Evolutionary conservation across 1,284 basidiomycete genomes (phyloP), one percentile per base, ranked within the genome.

Genomic region (Cutaneotrichosporon cutaneum): DNA sequence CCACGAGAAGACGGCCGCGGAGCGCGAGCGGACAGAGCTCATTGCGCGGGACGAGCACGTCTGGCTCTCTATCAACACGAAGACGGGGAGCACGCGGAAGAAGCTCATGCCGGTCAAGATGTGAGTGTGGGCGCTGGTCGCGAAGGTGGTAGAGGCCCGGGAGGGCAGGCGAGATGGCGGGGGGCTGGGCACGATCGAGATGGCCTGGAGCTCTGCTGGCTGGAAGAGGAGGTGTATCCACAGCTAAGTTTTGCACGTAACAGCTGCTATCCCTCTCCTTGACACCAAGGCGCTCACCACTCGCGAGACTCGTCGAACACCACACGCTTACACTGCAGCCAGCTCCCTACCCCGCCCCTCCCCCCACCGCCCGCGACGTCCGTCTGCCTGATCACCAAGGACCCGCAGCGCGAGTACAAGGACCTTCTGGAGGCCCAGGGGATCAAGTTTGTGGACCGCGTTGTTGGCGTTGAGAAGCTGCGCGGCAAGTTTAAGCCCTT

Each of bases 331-430:
- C 52, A 14, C 55, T 13, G 7, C 66, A 93, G 90, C 66, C 86
- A 89, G 27, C 83, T 97, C 53, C 86, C 85, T 45, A 85, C 95
- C 77, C 88, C 94, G 2, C 72, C 78, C 22, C 73, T 80, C n/a
- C 77, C 82, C 91, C 64, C 86, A 90, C 73, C 92, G 90, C 81
- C 93, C 88, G 16, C 86, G 11, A 87, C 87, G 4, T 81, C 88
- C 16, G 84, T 98, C 55, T 98, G 94, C 77, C 83, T 99, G 58
- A 88, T 99, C 76, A 90, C 89, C 57, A 98, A 98, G 80, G 92
- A 96, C 78, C 95, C 96, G 9, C 95, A 98, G 76, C 82, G 95
- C 59, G 85, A 93, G 76, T 98, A 96, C 84, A 98, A 98, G 80
- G 92, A 96, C 76, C 85, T 96, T 21, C 83, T 99, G 26, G 87